phyloP scores from a whole-genome alignment of 1,284 basidiomycete species.

The Moesziomyces globuligerus region DNA sequence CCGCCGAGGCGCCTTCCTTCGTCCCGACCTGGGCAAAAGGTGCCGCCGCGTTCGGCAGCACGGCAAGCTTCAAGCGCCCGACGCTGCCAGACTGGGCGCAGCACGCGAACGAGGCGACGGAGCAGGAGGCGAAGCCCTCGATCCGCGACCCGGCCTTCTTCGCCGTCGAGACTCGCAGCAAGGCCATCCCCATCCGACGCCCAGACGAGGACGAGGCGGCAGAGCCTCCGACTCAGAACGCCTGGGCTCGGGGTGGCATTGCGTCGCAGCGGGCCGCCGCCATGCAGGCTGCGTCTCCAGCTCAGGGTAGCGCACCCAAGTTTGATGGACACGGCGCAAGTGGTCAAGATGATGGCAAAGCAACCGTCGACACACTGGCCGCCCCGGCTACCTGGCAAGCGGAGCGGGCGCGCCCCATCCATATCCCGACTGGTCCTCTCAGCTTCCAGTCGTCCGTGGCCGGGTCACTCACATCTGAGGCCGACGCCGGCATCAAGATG shows the following conservation, averaged over 20 bases:
- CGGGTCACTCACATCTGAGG: slow-evolving; percentile 13
- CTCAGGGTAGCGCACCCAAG: background rate
- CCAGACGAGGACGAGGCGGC: slow-evolving; percentile 29
- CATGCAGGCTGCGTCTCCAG: background rate
- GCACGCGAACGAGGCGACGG: background rate
- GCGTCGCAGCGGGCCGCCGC: background rate
- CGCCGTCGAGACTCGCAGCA: slow-evolving; percentile 25
- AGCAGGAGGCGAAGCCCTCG: slow-evolving; percentile 5
- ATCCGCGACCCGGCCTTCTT: slow-evolving; percentile 37
- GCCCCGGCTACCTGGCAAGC: slow-evolving; percentile 8
- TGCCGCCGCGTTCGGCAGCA: slow-evolving; percentile 6
- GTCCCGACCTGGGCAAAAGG: slow-evolving; percentile 46
- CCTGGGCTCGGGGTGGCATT: background rate
- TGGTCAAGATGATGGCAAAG: slow-evolving; percentile 5
- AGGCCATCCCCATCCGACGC: slow-evolving; percentile 52
- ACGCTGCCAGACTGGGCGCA: slow-evolving; percentile 47
- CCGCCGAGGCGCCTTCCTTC: slow-evolving; percentile 51
- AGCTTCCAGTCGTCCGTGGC: slow-evolving; percentile 21
- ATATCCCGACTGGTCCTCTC: slow-evolving; percentile 19
- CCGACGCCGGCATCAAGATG: slow-evolving; percentile 4
- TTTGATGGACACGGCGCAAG: background rate
- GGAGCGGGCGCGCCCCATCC: slow-evolving; percentile 17
- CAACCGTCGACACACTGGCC: slow-evolving; percentile 13
- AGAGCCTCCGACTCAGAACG: background rate
- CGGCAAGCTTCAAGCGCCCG: slow-evolving; percentile 36